Base-by-base conservation (phyloP, 2,329 filamentous ascomycete species). In the Fusarium metavorans region DNA sequence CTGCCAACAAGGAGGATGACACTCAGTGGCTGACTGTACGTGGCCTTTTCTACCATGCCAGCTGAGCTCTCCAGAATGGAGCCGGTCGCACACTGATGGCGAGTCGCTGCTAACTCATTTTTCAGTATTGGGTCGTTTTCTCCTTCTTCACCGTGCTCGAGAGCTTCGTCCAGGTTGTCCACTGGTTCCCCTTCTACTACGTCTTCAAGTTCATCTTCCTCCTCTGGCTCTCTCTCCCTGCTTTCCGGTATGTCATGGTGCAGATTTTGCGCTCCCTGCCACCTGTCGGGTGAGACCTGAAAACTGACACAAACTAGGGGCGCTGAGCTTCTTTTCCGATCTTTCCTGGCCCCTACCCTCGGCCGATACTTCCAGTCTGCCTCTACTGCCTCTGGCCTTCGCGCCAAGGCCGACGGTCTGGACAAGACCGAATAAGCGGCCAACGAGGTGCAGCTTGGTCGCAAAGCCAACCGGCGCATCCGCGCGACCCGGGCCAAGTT, bases 101-200 rank as follows among this genome's bases (percentile, higher is more conserved):
- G 64, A 64, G 27, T 20, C 27, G 30, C 70, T 64, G 76, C 85
- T 87, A 81, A 87, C 79, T 64, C 73, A 48, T 43, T 32, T 45
- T n/a, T 18, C 60, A 94, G 92, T 97, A 97, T 88, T 97, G 94
- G 94, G 93, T 97, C 70, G 93, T 94, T 72, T 97, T 94, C 82
- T 87, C 94, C 65, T 92, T 94, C 85, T 91, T 97, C 85, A 95
- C 93, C 72, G 93, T 97, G 59, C 82, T 95, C 79, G 94, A 97
- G 89, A 95, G 93, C 84, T 89, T 93, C 72, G 86, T 97, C 81
- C 95, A 90, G 85, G 93, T 95, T 74, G 93, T 96, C 74, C 97
- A 97, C 90, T 97, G 94, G 94, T 95, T 97, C 88, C 93, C 97
- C 82, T 99, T 99, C 89, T 99, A 99, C 93, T 99, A 94, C 87